A percentile compares a stretch with the other conserved stretches of the same genome.
Evolutionary conservation across 768 basidiomycete species (phyloP).

Genomic region (Tulasnella sp.): DNA sequence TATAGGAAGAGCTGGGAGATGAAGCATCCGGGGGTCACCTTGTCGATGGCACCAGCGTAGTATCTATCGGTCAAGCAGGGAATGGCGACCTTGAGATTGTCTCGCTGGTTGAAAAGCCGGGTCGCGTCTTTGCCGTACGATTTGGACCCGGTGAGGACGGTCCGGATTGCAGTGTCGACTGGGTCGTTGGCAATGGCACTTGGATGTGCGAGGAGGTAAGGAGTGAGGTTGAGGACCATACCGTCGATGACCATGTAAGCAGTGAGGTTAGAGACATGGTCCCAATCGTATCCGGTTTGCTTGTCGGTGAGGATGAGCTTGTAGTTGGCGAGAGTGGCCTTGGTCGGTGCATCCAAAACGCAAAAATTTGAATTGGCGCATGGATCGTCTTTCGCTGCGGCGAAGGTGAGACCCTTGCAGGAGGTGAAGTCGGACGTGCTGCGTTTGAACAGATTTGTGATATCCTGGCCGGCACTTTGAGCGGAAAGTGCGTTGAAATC

Average conservation of each 20-base stretch:
- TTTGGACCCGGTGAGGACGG: slow-evolving; percentile 45
- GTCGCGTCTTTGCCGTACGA: slow-evolving; percentile 82
- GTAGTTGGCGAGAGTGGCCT: slow-evolving; percentile 49
- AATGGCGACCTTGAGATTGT: slow-evolving; percentile 56
- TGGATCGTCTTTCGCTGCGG: slow-evolving; percentile 64
- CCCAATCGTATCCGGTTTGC: slow-evolving; percentile 85
- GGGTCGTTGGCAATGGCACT: slow-evolving; percentile 58
- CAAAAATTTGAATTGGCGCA: slow-evolving; percentile 38
- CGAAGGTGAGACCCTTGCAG: slow-evolving; percentile 56
- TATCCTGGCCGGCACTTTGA: slow-evolving; percentile 69
- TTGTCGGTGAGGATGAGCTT: slow-evolving; percentile 56
- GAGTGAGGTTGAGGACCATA: slow-evolving; percentile 82
- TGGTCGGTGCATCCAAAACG: slow-evolving; percentile 25
- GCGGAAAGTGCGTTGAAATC: slow-evolving; percentile 51
- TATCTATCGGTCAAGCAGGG: slow-evolving; percentile 81
- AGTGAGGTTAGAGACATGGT: slow-evolving; percentile 61
- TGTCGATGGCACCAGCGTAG: slow-evolving; percentile 91
- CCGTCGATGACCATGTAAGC: slow-evolving; percentile 89
- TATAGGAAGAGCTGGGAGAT: slow-evolving; percentile 85
- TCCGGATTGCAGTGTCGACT: slow-evolving; percentile 78
- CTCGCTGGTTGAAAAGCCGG: slow-evolving; percentile 68
- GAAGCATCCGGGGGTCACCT: slow-evolving; percentile 93
- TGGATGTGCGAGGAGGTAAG: slow-evolving; percentile 73
- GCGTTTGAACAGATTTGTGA: slow-evolving; percentile 78
- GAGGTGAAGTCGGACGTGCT: slow-evolving; percentile 52